A percentile compares a stretch with the other conserved stretches of the same genome.
These are phyloP conservation scores for Echeveria elegans DNA, from an alignment of 164 flowering plant genomes.

Conservation along the genomic window DNA sequence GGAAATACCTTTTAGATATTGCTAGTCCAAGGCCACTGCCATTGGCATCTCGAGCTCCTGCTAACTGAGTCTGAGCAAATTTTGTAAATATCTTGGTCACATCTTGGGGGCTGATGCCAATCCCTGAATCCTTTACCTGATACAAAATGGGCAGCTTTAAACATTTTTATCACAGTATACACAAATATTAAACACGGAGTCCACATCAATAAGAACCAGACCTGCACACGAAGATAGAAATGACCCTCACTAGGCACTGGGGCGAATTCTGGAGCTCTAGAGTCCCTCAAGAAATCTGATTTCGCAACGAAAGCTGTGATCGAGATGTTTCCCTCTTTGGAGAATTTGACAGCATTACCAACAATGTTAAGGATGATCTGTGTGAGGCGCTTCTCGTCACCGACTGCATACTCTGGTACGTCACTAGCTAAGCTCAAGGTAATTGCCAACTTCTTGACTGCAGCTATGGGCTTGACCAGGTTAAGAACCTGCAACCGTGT, in stretches of 20 bases:
- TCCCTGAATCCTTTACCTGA: conserved; percentile 83
- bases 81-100: conserved; percentile 72
- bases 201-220: conserved; percentile 14
- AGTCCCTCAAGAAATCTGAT: conserved; percentile 54
- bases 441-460: conserved; percentile 55
- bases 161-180: neutral
- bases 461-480: conserved; percentile 80
- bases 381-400: conserved; percentile 86
- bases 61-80: conserved; percentile 49
- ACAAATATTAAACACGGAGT: neutral
- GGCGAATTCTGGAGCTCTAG: conserved; percentile 47
- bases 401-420: conserved; percentile 67
- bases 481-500: conserved; percentile 43
- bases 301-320: conserved; percentile 57
- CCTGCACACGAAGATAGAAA: conserved; percentile 86
- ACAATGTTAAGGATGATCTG: conserved; percentile 72
- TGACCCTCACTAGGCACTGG: conserved; percentile 56
- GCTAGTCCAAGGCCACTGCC: conserved; percentile 92
- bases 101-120: conserved; percentile 69
- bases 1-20: conserved; percentile 70
- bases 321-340: conserved; percentile 73
- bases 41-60: conserved; percentile 37
- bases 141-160: neutral
- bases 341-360: conserved; percentile 86
- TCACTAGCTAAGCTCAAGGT: conserved; percentile 52